Evolutionary conservation across 2,329 filamentous ascomycete genomes (phyloP), one percentile per base, ranked within the genome.

Genomic region (Teratosphaeria destructans): DNA sequence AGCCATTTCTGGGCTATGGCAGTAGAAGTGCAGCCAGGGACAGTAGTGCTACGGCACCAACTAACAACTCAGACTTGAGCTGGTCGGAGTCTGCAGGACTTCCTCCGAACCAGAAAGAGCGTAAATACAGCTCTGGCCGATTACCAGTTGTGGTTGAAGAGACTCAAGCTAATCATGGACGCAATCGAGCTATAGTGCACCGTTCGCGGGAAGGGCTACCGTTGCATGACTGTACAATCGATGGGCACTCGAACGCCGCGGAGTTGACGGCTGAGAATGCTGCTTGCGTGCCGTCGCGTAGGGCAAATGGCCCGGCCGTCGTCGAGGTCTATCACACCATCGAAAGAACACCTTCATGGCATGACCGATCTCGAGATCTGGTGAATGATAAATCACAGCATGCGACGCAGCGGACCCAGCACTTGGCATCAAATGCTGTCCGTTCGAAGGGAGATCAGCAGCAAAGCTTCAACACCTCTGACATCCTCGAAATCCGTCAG

Each of bases 81-180:
- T 77, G 76, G 75, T 77, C 76, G 6, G 74, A 75, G 47, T 78
- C 76, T 43, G 62, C 67, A 27, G 43, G 14, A 54, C 67, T 55
- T 61, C 66, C 32, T 68, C n/a, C 16, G 5, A 49, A n/a, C 8
- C 16, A n/a, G n/a, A 49, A 49, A 5, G n/a, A 16, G n/a, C 5
- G 43, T 10, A 23, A 49, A 8, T 49, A 49, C 43, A 49, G 43
- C 43, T 49, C 43, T 19, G 43, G 43, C 16, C 43, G n/a, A n/a
- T 49, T 26, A 23, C 19, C 19, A 19, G 2, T 10, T 16, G 43
- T 8, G n/a, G 43, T n/a, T 6, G n/a, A 23, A n/a, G 43, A 8
- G 11, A 19, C 43, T 49, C 43, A n/a, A 10, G 43, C 16, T 49
- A n/a, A 23, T 16, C 14, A 47, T 19, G 43, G n/a, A 49, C n/a